Base-by-base conservation (phyloP, 495 filamentous ascomycete species). In the Letharia columbiana region DNA sequence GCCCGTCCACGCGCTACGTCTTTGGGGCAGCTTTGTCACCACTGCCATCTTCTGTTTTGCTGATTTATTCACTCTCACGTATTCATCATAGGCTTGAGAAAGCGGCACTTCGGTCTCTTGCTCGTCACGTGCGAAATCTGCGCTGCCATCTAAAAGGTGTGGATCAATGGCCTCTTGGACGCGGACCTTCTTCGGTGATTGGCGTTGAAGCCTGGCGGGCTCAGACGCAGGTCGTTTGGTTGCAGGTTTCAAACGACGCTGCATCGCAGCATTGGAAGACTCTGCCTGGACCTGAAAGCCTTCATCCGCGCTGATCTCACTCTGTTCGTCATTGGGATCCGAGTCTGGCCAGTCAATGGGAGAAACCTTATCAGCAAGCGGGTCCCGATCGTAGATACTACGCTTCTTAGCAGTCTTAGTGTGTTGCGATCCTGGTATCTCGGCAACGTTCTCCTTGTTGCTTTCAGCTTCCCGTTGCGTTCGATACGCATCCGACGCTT, bases 1-100 rank as follows among this genome's bases (percentile, higher is more conserved):
- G 1, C 67, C 66, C 10, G 76, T 74, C 82, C 82, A 84, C 0
- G 77, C 72, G 28, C 69, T 74, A 40, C 86, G 83, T 31, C 49
- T 64, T 67, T 86, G 83, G 4, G 77, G 69, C 57, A 60, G 68
- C 58, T 64, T 67, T 45, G 47, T 37, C 17, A 50, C 31, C 33
- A 56, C 39, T 7, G 67, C 58, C 41, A 45, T 60, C 3, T 37
- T 42, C 12, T 57, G 31, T 64, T 69, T 71, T 18, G 71, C 71
- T 35, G 60, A 50, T 1, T 44, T 28, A 18, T 73, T 73, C 13
- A 56, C 61, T 18, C 41, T 49, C 47, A 35, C 2, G 18, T 71
- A 71, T 9, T 60, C 65, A 12, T 67, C 42, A 20, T 37, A 20
- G 17, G 45, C 15, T 42, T 70, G 67, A 52, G 69, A 64, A 23